Evolutionary conservation across 129 eudicot genomes (phyloP).

Genomic region (Deinandra increscens): DNA sequence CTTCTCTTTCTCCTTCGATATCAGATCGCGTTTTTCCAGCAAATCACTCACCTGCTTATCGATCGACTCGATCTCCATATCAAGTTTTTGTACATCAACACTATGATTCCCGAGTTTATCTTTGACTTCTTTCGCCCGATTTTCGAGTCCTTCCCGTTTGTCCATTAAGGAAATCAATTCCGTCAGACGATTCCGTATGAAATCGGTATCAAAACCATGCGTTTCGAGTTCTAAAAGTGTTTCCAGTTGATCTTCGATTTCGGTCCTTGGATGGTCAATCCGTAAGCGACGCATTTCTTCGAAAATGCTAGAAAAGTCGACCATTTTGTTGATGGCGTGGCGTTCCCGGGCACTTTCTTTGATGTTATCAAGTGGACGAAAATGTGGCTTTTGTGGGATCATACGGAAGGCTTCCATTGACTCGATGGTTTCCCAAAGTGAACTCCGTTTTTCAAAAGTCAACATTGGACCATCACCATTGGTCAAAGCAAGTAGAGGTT

Average conservation of each 20-base stretch:
- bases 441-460: slow-evolving; percentile 56
- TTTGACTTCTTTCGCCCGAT: slow-evolving; percentile 13
- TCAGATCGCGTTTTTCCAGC: slow-evolving; percentile 35
- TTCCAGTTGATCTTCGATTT: slow-evolving; percentile 47
- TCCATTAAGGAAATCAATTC: slow-evolving; percentile 42
- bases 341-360: slow-evolving; percentile 68
- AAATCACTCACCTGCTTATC: slow-evolving; percentile 43
- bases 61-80: slow-evolving; percentile 40
- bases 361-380: slow-evolving; percentile 39
- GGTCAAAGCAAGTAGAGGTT: slow-evolving; percentile 2
- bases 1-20: slow-evolving; percentile 26
- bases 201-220: slow-evolving; percentile 61
- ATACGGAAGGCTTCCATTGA: slow-evolving; percentile 60
- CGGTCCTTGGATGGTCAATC: slow-evolving; percentile 35
- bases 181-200: slow-evolving; percentile 39
- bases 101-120: slow-evolving; percentile 20
- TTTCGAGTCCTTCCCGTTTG: slow-evolving; percentile 27
- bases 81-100: slow-evolving; percentile 22
- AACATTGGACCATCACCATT: slow-evolving; percentile 26
- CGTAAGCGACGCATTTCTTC: slow-evolving; percentile 44
- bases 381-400: slow-evolving; percentile 84
- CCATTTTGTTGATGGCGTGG: slow-evolving; percentile 68
- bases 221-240: slow-evolving; percentile 61
- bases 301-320: slow-evolving; percentile 50
- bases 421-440: slow-evolving; percentile 58